These are phyloP conservation scores for Neurospora sp. DNA, from an alignment of 495 filamentous ascomycete genomes.

Conservation along the genomic window DNA sequence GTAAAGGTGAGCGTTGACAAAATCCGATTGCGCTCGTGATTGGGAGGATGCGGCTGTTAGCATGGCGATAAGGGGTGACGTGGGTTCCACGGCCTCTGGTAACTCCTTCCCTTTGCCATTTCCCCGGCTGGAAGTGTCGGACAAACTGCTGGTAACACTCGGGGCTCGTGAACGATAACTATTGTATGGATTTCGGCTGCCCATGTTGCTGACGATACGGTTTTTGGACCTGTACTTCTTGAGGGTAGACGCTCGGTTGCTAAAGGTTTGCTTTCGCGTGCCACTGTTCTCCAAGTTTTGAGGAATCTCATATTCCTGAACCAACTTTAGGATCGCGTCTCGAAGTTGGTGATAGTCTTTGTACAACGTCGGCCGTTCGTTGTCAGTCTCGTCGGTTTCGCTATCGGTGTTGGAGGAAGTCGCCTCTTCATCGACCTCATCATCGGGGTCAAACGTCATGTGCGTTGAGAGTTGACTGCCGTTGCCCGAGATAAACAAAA, in stretches of 20 bases:
- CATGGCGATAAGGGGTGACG: constrained; percentile 53
- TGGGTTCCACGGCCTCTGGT: constrained; percentile 17
- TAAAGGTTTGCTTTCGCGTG: constrained; percentile 46
- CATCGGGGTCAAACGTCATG: constrained; percentile 61
- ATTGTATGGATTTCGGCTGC: constrained; percentile 49
- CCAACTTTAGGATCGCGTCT: constrained; percentile 69
- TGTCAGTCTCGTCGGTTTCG: constrained; percentile 52
- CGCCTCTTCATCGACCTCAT: constrained; percentile 53
- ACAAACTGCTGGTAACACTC: constrained; percentile 21
- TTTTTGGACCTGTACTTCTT: constrained; percentile 42
- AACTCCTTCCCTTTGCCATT: constrained; percentile 22
- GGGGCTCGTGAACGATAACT: constrained; percentile 39
- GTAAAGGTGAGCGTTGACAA: constrained; percentile 58
- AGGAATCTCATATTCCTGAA: constrained; percentile 69
- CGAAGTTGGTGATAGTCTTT: constrained; percentile 78
- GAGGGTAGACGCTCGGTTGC: constrained; percentile 47
- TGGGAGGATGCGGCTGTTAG: constrained; percentile 57
- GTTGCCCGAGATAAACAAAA: constrained; percentile 67
- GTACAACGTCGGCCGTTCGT: constrained; percentile 57
- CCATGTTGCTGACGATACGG: constrained; percentile 40
- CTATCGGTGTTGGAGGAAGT: constrained; percentile 48
- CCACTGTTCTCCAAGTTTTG: constrained; percentile 44
- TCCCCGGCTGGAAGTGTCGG: constrained; percentile 19
- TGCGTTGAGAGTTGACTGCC: constrained; percentile 57
- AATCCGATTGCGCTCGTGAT: constrained; percentile 58